phyloP scores from a whole-genome alignment of 108 stramenopile genomes.

The Hondaea fermentalgiana region DNA sequence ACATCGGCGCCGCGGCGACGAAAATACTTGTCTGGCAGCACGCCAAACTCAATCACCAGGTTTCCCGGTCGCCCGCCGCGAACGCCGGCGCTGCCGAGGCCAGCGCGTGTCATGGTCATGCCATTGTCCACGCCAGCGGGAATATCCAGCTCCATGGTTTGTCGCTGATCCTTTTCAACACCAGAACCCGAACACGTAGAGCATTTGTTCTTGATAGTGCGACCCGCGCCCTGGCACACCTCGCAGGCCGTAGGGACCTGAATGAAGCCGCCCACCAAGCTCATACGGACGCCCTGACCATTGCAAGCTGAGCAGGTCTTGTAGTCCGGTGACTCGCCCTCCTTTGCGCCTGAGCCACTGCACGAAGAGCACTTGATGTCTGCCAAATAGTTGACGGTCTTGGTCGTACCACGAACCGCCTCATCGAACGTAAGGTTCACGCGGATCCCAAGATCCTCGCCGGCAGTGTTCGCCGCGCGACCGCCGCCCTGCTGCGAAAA shows the following conservation, averaged over 20 bases:
- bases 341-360: background rate
- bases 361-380: constrained; percentile 34
- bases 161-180: constrained; percentile 59
- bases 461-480: constrained; percentile 35
- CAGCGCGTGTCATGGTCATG: constrained; percentile 72
- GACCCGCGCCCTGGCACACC: background rate
- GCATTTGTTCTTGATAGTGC: constrained; percentile 1
- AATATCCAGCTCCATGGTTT: constrained; percentile 69
- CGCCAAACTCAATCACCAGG: constrained; percentile 74
- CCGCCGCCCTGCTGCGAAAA: background rate
- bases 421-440: constrained; percentile 74
- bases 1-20: constrained; percentile 58
- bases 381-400: background rate
- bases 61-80: constrained; percentile 74
- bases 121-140: constrained; percentile 88
- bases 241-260: background rate
- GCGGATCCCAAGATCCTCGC: constrained; percentile 74
- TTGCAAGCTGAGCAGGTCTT: constrained; percentile 20
- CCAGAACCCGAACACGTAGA: constrained; percentile 37
- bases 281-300: constrained; percentile 15
- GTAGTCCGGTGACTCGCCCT: constrained; percentile 13
- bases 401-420: constrained; percentile 69
- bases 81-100: constrained; percentile 84
- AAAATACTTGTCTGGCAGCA: constrained; percentile 78
- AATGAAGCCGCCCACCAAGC: background rate